These are phyloP conservation scores for Sugiyamaella grinbergsii DNA, from an alignment of 1,139 yeast genomes.

Conservation along the genomic window DNA sequence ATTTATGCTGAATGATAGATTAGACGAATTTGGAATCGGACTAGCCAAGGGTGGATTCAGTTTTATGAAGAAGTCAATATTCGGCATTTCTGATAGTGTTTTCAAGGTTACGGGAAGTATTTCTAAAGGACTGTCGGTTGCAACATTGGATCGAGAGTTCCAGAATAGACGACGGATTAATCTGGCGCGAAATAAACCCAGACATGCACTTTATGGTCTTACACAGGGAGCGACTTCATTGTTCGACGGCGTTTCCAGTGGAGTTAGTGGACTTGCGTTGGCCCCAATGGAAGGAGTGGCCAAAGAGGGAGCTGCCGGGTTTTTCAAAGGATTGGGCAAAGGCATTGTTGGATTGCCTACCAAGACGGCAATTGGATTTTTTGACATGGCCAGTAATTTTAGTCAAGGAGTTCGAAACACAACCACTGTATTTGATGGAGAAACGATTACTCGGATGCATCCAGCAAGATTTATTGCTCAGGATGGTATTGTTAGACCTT, in stretches of 20 bases:
- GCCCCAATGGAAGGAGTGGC: constrained; percentile 91
- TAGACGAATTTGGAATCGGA: constrained; percentile 93
- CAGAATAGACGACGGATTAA: constrained; percentile 72
- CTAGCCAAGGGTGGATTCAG: constrained; percentile 94
- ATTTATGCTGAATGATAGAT: constrained; percentile 87
- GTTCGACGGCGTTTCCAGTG: constrained; percentile 83
- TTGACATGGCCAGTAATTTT: constrained; percentile 89
- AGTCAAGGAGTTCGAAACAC: constrained; percentile 94
- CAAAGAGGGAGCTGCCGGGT: constrained; percentile 84
- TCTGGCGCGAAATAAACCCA: constrained; percentile 76
- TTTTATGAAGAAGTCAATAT: constrained; percentile 90
- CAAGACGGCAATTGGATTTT: constrained; percentile 91
- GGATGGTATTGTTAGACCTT: constrained; percentile 73
- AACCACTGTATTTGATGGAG: constrained; percentile 85
- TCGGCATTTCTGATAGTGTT: constrained; percentile 91
- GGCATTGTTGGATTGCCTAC: constrained; percentile 96
- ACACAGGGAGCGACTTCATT: constrained; percentile 88
- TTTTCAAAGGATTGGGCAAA: constrained; percentile 89
- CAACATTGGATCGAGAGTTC: constrained; percentile 81
- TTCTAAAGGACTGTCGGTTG: constrained; percentile 91
- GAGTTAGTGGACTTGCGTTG: constrained; percentile 84
- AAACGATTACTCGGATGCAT: constrained; percentile 76
- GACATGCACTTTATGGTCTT: constrained; percentile 86
- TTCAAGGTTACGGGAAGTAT: constrained; percentile 91
- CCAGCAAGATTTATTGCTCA: constrained; percentile 74